Evolutionary conservation across 2,329 filamentous ascomycete genomes (phyloP).

Genomic region (Pseudocercospora cruenta): DNA sequence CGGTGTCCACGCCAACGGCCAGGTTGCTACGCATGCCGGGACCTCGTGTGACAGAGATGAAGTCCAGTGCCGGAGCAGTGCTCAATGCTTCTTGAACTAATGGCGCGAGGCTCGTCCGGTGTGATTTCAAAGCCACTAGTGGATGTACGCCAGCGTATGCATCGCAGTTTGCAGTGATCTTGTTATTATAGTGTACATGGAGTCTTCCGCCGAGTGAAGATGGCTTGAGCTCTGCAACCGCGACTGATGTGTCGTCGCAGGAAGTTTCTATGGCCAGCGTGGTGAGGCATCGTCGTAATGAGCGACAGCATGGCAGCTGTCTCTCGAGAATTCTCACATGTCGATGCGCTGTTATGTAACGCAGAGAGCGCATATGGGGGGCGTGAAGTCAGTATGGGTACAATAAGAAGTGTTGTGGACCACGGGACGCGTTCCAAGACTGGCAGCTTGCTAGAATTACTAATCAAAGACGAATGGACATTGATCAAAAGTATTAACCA

Average conservation of each 20-base stretch:
- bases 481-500: too few species aligned
- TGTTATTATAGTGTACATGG: conserved; percentile 70
- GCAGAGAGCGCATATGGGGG: background rate
- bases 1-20: conserved; percentile 75
- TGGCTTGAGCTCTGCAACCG: conserved; percentile 59
- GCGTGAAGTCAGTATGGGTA: too few species aligned
- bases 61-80: conserved; percentile 62
- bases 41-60: conserved; percentile 86
- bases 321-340: background rate
- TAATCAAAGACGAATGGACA: too few species aligned
- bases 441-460: too few species aligned
- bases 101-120: conserved; percentile 69
- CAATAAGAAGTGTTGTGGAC: too few species aligned
- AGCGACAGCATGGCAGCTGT: background rate
- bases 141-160: conserved; percentile 80
- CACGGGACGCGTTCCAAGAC: too few species aligned
- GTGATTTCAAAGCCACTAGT: conserved; percentile 71
- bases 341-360: background rate
- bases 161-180: conserved; percentile 78
- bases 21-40: conserved; percentile 86
- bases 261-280: conserved; percentile 79
- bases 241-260: conserved; percentile 92
- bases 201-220: conserved; percentile 11
- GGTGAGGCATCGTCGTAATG: conserved; percentile 36
- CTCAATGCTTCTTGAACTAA: conserved; percentile 65